Evolutionary conservation across 2,329 filamentous ascomycete genomes (phyloP).

Genomic region (Pseudocercospora fijiensis): DNA sequence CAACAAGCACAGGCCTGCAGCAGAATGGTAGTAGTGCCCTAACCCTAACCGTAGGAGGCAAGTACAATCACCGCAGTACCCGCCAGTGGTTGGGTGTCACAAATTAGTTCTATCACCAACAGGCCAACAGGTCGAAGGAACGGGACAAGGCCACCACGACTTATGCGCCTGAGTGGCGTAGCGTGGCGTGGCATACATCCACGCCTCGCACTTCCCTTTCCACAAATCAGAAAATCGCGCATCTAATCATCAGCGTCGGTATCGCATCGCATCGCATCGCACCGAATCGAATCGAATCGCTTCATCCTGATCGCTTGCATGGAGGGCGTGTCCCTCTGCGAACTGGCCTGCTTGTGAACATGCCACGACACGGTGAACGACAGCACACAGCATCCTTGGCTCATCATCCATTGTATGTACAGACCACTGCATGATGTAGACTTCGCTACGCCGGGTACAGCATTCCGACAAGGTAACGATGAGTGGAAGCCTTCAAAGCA

Average conservation of each 20-base stretch:
- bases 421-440: too few species aligned
- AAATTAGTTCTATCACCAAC: too few species aligned
- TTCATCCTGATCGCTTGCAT: constrained; percentile 1
- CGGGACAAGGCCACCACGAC: not conserved
- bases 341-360: not conserved
- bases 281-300: not conserved
- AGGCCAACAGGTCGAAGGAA: not conserved
- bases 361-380: too few species aligned
- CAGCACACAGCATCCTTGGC: too few species aligned
- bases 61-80: not conserved
- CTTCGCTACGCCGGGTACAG: constrained; percentile 2
- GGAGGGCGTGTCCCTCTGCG: not conserved
- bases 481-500: not conserved
- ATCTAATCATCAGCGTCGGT: not conserved
- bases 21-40: too few species aligned
- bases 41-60: too few species aligned
- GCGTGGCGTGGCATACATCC: too few species aligned
- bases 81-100: not conserved
- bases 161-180: not conserved
- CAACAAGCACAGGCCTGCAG: not conserved
- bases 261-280: not conserved
- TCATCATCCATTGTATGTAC: too few species aligned
- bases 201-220: not conserved
- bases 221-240: constrained; percentile 2
- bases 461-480: not conserved